phyloP scores from a whole-genome alignment of 768 basidiomycete species.

The Lanmaoa pseudosensibilis region DNA sequence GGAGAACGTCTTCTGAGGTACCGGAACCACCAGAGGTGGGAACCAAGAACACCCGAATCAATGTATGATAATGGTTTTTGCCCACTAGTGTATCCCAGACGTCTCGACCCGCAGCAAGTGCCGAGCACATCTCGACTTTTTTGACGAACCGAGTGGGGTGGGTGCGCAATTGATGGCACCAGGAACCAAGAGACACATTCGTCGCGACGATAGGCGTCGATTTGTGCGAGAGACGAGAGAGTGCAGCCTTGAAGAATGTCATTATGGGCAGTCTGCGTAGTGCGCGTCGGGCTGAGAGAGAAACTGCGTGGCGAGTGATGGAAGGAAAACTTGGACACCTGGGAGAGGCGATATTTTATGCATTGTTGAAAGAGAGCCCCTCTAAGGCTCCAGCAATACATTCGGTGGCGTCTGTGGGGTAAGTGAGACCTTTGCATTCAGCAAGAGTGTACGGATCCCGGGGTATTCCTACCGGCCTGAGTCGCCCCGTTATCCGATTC shows the following conservation, averaged over 20 bases:
- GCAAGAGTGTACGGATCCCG: background rate
- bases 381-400: background rate
- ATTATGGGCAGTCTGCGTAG: background rate
- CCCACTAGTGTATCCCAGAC: background rate
- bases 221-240: constrained; percentile 2
- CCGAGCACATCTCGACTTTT: constrained; percentile 15
- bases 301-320: no score
- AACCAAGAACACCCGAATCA: constrained; percentile 4
- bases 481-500: background rate
- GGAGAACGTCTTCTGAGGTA: background rate
- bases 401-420: background rate
- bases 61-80: constrained; percentile 1
- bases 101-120: background rate
- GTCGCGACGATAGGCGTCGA: background rate
- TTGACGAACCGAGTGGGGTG: constrained; percentile 2
- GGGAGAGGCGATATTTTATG: background rate
- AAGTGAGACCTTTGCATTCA: background rate
- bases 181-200: constrained; percentile 5
- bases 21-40: background rate
- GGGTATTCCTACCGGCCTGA: background rate
- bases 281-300: background rate
- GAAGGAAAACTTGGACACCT: background rate
- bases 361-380: background rate
- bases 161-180: background rate
- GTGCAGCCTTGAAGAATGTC: background rate